phyloP scores from a whole-genome alignment of 768 basidiomycete genomes.

The Cystobasidium ongulense region DNA sequence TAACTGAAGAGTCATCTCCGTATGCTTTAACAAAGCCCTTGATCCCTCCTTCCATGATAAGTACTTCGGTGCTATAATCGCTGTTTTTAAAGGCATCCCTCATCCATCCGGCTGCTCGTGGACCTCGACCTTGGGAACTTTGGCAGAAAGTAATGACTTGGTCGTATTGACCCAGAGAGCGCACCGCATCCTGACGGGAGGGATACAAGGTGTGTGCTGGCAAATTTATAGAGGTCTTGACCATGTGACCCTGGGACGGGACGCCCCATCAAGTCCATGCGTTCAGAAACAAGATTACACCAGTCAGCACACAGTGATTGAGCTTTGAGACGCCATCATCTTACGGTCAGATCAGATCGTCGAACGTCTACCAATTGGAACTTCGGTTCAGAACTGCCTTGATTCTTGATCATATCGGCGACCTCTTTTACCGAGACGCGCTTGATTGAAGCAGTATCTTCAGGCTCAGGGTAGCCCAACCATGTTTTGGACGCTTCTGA shows the following conservation, averaged over 20 bases:
- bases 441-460: slow-evolving; percentile 12
- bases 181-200: slow-evolving; percentile 38
- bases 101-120: slow-evolving; percentile 39
- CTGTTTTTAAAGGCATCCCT: slow-evolving; percentile 35
- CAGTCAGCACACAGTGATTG: background rate
- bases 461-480: slow-evolving; percentile 28
- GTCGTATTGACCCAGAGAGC: slow-evolving; percentile 11
- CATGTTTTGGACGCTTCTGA: background rate
- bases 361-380: slow-evolving; percentile 19
- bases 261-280: background rate
- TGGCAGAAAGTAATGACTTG: slow-evolving; percentile 40
- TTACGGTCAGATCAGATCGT: slow-evolving; percentile 23
- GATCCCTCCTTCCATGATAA: slow-evolving; percentile 40
- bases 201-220: slow-evolving; percentile 50
- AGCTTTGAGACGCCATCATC: background rate
- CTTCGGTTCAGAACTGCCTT: background rate
- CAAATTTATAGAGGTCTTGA: slow-evolving; percentile 48
- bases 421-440: background rate
- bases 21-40: slow-evolving; percentile 36
- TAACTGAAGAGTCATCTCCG: slow-evolving; percentile 31
- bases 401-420: background rate
- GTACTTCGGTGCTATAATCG: slow-evolving; percentile 2
- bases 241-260: background rate
- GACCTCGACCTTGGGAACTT: slow-evolving; percentile 37
- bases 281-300: background rate